Conservation (phyloP, 2,329 filamentous ascomycete genomes). For the Geosmithia flava region DNA sequence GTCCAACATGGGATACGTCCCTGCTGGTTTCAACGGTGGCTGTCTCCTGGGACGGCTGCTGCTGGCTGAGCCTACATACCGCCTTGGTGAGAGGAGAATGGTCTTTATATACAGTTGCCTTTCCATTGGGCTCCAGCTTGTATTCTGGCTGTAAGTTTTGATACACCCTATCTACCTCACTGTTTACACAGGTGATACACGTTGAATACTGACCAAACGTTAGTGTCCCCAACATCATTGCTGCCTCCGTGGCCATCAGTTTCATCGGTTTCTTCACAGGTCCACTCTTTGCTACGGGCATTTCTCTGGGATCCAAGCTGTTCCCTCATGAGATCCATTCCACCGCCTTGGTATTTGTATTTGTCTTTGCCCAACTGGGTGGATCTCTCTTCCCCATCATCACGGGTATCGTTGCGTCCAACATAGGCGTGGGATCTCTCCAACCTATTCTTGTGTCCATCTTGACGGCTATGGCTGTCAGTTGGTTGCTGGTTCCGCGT, state of each 20-base stretch:
- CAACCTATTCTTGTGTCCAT: slow-evolving; percentile 39
- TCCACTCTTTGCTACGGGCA: slow-evolving; percentile 40
- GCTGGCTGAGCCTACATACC: slow-evolving; percentile 45
- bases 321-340: slow-evolving; percentile 25
- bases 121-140: slow-evolving; percentile 39
- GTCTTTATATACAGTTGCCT: slow-evolving; percentile 38
- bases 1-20: slow-evolving; percentile 47
- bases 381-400: slow-evolving; percentile 42
- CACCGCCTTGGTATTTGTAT: slow-evolving; percentile 33
- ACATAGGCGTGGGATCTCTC: slow-evolving; percentile 30
- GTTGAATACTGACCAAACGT: neutral
- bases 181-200: too few species aligned
- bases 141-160: slow-evolving; percentile 42
- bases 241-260: slow-evolving; percentile 39
- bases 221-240: slow-evolving; percentile 29
- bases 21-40: slow-evolving; percentile 47
- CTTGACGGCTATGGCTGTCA: slow-evolving; percentile 28
- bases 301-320: slow-evolving; percentile 17
- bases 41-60: slow-evolving; percentile 41
- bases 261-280: slow-evolving; percentile 45
- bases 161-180: neutral
- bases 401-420: slow-evolving; percentile 36
- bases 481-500: slow-evolving; percentile 31
- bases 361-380: slow-evolving; percentile 43
- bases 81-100: slow-evolving; percentile 46